These are phyloP conservation scores for Avena sativa DNA, from an alignment of 176 grass and related monocot species.

Conservation along the genomic window DNA sequence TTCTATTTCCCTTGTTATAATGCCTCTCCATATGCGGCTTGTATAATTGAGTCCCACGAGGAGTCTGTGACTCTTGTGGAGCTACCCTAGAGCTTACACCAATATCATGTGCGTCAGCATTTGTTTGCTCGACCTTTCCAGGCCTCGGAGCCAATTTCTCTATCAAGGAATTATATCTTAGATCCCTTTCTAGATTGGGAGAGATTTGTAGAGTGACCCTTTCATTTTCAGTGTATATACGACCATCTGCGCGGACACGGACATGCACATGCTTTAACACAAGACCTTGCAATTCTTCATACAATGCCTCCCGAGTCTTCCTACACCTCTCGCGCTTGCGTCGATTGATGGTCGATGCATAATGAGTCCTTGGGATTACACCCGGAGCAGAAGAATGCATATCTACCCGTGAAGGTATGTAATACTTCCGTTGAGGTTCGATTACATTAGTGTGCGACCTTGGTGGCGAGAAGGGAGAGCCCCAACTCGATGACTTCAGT, in stretches of 20 bases:
- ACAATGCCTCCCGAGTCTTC: background rate
- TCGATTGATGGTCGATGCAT: background rate
- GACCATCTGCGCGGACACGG: background rate
- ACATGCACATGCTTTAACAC: background rate
- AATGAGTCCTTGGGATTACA: no score
- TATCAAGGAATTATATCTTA: background rate
- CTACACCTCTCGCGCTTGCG: background rate
- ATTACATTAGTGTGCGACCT: no score
- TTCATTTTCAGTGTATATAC: background rate
- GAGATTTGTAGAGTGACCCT: background rate
- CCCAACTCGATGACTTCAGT: no score
- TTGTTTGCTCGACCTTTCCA: background rate
- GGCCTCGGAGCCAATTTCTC: background rate
- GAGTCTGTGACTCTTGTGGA: no score
- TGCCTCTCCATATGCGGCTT: no score
- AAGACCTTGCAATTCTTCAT: background rate
- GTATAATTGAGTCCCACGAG: no score
- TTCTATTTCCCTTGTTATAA: no score
- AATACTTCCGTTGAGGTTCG: no score
- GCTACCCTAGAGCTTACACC: background rate
- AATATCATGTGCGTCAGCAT: no score
- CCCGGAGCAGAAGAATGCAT: no score
- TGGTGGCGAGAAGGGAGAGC: no score
- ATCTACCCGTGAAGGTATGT: no score
- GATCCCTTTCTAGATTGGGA: background rate